Percentiles rank a stretch among this genome's conserved stretches.
phyloP scores from a whole-genome alignment of 1,284 basidiomycete species.

The Apiotrichum sp. region DNA sequence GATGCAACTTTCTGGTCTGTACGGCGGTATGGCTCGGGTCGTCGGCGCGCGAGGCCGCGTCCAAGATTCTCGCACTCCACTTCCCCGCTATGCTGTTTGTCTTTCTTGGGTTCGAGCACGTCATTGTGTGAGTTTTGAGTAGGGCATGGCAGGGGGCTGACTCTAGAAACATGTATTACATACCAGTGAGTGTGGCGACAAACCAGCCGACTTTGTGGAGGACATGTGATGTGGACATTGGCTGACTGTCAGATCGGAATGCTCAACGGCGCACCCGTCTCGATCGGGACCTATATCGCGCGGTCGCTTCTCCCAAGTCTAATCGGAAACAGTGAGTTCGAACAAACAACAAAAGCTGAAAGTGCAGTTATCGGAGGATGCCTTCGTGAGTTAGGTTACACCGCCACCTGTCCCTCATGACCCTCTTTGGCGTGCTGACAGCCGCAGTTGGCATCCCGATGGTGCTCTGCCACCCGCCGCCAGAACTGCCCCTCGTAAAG shows the following conservation, averaged over 20 bases:
- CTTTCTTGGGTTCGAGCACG: slow-evolving; percentile 41
- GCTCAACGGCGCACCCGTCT: slow-evolving; percentile 27
- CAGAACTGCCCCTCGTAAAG: slow-evolving; percentile 1
- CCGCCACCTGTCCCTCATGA: too few species aligned
- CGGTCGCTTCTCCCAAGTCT: slow-evolving; percentile 23
- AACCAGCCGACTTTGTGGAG: too few species aligned
- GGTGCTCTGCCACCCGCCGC: slow-evolving; percentile 4
- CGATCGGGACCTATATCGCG: slow-evolving; percentile 18
- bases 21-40: slow-evolving; percentile 40
- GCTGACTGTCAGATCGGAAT: slow-evolving; percentile 23
- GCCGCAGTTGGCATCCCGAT: slow-evolving; percentile 7
- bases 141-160: too few species aligned
- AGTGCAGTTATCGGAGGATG: slow-evolving; percentile 15
- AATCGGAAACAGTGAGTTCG: slow-evolving; percentile 22
- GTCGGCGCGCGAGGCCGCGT: slow-evolving; percentile 32
- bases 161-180: slow-evolving; percentile 34
- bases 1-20: slow-evolving; percentile 45
- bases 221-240: too few species aligned
- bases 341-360: background rate
- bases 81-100: slow-evolving; percentile 44
- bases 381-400: background rate
- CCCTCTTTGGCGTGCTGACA: background rate
- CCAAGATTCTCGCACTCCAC: slow-evolving; percentile 39
- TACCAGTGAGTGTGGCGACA: slow-evolving; percentile 14
- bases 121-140: slow-evolving; percentile 28